Evolutionary conservation across 768 basidiomycete genomes (phyloP).

Genomic region (Phallus indusiatus): DNA sequence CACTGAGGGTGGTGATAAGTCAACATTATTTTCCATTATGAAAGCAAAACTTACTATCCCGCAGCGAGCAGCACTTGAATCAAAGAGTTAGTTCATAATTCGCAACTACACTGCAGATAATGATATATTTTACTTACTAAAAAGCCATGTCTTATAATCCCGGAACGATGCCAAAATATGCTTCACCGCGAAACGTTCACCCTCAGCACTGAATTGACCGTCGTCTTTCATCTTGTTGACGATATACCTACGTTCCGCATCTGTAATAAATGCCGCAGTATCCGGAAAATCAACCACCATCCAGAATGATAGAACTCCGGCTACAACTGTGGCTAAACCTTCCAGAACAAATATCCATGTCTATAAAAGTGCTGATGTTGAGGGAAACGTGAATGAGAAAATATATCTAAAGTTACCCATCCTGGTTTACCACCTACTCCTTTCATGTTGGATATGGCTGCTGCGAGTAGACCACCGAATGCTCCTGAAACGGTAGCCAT

Average conservation of each 20-base stretch:
- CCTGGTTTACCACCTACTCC: conserved; percentile 34
- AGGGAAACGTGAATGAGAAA: neutral
- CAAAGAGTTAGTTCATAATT: neutral
- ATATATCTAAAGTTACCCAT: neutral
- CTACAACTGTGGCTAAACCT: conserved; percentile 56
- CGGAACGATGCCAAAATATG: conserved; percentile 50
- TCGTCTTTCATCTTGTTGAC: conserved; percentile 57
- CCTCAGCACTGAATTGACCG: conserved; percentile 54
- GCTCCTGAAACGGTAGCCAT: conserved; percentile 74
- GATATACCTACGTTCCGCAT: conserved; percentile 57
- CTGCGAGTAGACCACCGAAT: conserved; percentile 56
- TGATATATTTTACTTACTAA: conserved; percentile 34
- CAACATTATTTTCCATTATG: neutral
- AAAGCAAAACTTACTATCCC: conserved; percentile 7
- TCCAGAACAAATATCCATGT: conserved; percentile 70
- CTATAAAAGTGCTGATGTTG: conserved; percentile 14
- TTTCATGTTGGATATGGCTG: conserved; percentile 62
- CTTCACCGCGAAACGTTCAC: conserved; percentile 40
- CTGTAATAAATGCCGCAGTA: conserved; percentile 56
- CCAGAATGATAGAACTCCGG: conserved; percentile 55
- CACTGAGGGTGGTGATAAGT: conserved; percentile 21
- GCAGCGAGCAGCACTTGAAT: conserved; percentile 8
- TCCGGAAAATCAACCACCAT: conserved; percentile 76
- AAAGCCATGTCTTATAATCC: conserved; percentile 68
- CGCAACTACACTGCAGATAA: neutral